Evolutionary conservation across 306 rosid species (phyloP), one percentile per base, ranked within the genome.

Genomic region (Spatholobus suberectus): DNA sequence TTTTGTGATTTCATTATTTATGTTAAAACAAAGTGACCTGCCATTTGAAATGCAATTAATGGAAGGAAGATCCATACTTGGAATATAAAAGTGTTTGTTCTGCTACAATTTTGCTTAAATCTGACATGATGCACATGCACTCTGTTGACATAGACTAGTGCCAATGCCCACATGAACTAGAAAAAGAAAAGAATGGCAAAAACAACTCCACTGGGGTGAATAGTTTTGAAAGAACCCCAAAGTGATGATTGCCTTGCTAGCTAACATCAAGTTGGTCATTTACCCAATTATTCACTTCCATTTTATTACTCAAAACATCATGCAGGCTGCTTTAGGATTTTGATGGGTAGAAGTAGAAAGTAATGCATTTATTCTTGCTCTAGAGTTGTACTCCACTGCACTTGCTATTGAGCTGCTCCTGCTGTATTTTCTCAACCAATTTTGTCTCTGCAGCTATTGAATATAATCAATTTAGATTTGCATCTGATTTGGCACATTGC

Each of bases 381-480:
- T 66, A 66, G 40, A 15, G 55, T 4, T 46, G 3, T 62, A 77
- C 34, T 44, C 34, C 62, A 49, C 47, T 77, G 49, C 15, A 63
- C 41, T 0, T 78, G 65, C 40, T 20, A 21, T 44, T 76, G 69
- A 21, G 13, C 73, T 70, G 29, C 62, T 79, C 34, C 76, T 49
- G 5, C 3, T 6, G 54, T 52, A 40, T 47, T 73, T 82, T 26
- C 20, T 75, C 77, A 27, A 66, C 46, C 32, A 23, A 21, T 73
- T 24, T 81, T 55, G 55, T 61, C 74, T 72, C 79, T 61, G 75
- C 52, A 57, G 66, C 73, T 54, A 34, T 47, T 20, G 5, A 69
- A 81, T 57, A 70, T 73, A 75, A n/a, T n/a, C n/a, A 43, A 65
- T 51, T 84, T 27, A 26, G 7, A 75, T 80, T 75, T n/a, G 17